Base-by-base conservation (phyloP, 208 protist species). In the Wallacemonas collosoma region DNA sequence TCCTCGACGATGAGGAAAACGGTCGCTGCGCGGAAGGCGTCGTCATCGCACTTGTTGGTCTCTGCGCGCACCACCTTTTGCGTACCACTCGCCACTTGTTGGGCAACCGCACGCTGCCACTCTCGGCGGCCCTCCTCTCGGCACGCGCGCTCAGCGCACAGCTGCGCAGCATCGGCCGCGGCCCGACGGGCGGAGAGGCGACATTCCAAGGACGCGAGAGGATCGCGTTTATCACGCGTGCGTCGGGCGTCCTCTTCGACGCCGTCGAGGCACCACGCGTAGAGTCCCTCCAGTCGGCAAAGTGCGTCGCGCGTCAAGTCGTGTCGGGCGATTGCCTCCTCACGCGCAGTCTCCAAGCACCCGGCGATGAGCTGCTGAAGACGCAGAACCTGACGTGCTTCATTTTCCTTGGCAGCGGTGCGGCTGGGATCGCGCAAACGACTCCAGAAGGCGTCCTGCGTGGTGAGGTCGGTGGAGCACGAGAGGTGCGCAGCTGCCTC, bases 1-100 rank as follows among this genome's bases (percentile, higher is more conserved):
- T 89, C 86, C 50, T 87, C 69, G 3, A 74, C 77, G 4, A 83
- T 71, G 26, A 95, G 43, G 56, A 95, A 95, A 26, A 80, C 87
- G 12, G 72, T 26, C 3, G 90, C 87, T 0, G 83, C 83, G 54
- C 84, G 60, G 71, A 90, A 76, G 12, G 72, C 68, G 56, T 79
- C 41, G 43, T 72, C 65, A 44, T 64, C 45, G 62, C 66, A 71
- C 17, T 62, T 75, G 47, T 45, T 55, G 63, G 48, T 65, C n/a
- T 55, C 48, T 15, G 45, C 70, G n/a, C 71, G 45, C 53, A 7
- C 72, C 14, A 50, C 11, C 61, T n/a, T 26, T 43, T 76, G 65
- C 74, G 73, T 26, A 35, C 68, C 54, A 4, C 12, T 11, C 54
- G 26, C 15, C n/a, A 40, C 26, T 56, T 63, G 57, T 53, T 67